Evolutionary conservation across 2,329 filamentous ascomycete genomes (phyloP).

Genomic region (Pseudopithomyces chartarum): DNA sequence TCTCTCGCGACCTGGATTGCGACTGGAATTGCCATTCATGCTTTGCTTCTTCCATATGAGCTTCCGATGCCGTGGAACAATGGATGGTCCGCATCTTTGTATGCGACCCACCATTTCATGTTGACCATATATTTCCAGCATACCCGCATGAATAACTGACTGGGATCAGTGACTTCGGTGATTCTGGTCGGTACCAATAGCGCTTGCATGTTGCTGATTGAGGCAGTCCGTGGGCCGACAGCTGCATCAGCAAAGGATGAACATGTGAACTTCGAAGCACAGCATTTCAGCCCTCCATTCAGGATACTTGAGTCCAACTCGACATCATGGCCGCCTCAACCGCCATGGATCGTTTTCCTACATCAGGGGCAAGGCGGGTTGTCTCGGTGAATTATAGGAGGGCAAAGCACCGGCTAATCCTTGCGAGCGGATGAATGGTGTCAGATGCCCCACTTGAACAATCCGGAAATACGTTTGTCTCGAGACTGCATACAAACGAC

Average conservation of each 20-base stretch:
- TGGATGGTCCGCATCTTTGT: slow-evolving; percentile 8
- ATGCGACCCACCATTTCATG: slow-evolving; percentile 7
- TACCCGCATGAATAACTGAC: slow-evolving; percentile 18
- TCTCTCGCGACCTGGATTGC: slow-evolving; percentile 4
- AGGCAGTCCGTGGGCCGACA: slow-evolving; percentile 56
- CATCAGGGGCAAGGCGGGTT: no score
- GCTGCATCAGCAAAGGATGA: slow-evolving; percentile 61
- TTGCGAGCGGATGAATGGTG: slow-evolving; percentile 1
- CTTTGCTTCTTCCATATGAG: slow-evolving; percentile 6
- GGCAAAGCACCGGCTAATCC: slow-evolving; percentile 51
- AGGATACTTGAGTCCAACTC: no score
- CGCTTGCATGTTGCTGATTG: slow-evolving; percentile 56
- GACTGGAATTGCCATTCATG: slow-evolving; percentile 13
- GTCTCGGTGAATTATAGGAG: slow-evolving; percentile 50
- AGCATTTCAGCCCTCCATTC: slow-evolving; percentile 53
- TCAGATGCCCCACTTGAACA: background rate
- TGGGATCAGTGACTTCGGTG: slow-evolving; percentile 58
- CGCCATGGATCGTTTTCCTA: no score
- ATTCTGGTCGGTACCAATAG: slow-evolving; percentile 53
- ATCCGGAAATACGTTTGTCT: background rate
- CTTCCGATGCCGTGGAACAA: slow-evolving; percentile 9
- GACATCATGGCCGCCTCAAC: no score
- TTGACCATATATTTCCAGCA: background rate
- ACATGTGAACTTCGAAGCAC: slow-evolving; percentile 39
- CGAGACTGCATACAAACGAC: background rate